A percentile compares a stretch with the other conserved stretches of the same genome.
Evolutionary conservation across 495 filamentous ascomycete genomes (phyloP).

Genomic region (Penicillium subrubescens): DNA sequence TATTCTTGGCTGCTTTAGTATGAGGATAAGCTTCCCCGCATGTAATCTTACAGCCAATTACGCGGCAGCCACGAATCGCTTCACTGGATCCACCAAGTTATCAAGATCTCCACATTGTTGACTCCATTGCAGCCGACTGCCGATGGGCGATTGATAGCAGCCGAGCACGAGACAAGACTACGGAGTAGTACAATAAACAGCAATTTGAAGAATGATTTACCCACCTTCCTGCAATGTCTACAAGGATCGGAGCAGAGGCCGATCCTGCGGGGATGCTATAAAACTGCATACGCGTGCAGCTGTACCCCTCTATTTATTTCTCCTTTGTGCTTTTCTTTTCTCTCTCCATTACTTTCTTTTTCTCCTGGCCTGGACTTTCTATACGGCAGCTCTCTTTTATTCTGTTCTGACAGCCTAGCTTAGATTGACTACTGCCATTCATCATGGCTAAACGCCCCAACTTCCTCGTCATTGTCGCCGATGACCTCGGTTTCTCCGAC

Average conservation of each 20-base stretch:
- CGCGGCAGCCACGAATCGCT: not conserved
- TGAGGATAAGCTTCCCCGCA: slow-evolving; percentile 20
- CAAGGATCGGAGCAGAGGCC: slow-evolving; percentile 5
- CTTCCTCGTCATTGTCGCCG: slow-evolving; percentile 63
- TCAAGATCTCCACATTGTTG: not conserved
- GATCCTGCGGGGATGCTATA: slow-evolving; percentile 5
- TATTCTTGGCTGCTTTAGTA: not conserved
- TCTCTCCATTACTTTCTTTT: not conserved
- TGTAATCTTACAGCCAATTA: slow-evolving; percentile 19
- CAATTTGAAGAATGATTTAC: not conserved
- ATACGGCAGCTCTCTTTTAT: not conserved
- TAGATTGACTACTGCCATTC: not conserved
- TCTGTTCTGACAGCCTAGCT: not conserved
- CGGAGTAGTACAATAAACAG: no score
- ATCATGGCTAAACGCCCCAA: slow-evolving; percentile 54
- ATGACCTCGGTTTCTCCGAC: slow-evolving; percentile 66
- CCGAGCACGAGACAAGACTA: slow-evolving; percentile 24
- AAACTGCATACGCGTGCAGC: slow-evolving; percentile 11
- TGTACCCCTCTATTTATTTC: not conserved
- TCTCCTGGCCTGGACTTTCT: not conserved
- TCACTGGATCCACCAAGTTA: not conserved
- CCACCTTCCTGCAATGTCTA: not conserved
- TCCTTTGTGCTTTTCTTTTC: not conserved
- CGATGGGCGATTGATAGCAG: slow-evolving; percentile 18
- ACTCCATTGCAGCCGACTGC: slow-evolving; percentile 16